Evolutionary conservation across 768 basidiomycete genomes (phyloP).

Genomic region (Panaeolus papilionaceus): DNA sequence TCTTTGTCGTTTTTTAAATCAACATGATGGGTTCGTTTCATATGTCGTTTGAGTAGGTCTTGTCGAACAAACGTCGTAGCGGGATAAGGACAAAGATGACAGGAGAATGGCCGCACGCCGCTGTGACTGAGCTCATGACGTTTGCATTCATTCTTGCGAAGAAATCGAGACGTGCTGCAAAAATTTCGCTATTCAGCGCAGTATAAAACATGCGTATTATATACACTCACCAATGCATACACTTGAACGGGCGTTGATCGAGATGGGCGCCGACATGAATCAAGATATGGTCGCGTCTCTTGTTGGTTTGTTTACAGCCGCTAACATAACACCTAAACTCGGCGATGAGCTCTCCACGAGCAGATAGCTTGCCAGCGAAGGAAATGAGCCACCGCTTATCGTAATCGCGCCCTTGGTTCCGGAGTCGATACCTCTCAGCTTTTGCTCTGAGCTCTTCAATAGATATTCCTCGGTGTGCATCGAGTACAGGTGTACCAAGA

Average conservation of each 20-base stretch:
- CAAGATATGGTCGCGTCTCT: constrained; percentile 75
- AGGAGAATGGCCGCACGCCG: constrained; percentile 63
- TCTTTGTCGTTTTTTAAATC: constrained; percentile 40
- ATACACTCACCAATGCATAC: constrained; percentile 63
- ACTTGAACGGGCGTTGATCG: constrained; percentile 70
- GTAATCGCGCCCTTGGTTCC: constrained; percentile 62
- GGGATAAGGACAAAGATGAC: constrained; percentile 54
- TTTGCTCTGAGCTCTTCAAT: constrained; percentile 59
- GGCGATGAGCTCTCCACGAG: constrained; percentile 58
- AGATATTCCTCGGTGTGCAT: constrained; percentile 68
- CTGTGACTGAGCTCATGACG: constrained; percentile 74
- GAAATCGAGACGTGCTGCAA: constrained; percentile 62
- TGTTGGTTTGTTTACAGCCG: constrained; percentile 73
- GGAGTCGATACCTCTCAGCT: constrained; percentile 58
- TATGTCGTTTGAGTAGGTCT: constrained; percentile 71
- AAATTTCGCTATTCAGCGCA: constrained; percentile 15
- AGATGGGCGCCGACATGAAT: constrained; percentile 78
- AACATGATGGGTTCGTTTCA: constrained; percentile 59
- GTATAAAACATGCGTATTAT: not conserved
- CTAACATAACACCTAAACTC: constrained; percentile 73
- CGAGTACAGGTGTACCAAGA: constrained; percentile 60
- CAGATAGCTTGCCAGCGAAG: constrained; percentile 71
- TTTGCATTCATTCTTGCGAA: constrained; percentile 81
- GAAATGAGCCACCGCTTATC: constrained; percentile 70
- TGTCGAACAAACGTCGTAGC: constrained; percentile 66